phyloP scores from a whole-genome alignment of 116 monocot genomes.

The Dioscorea cayenensis region DNA sequence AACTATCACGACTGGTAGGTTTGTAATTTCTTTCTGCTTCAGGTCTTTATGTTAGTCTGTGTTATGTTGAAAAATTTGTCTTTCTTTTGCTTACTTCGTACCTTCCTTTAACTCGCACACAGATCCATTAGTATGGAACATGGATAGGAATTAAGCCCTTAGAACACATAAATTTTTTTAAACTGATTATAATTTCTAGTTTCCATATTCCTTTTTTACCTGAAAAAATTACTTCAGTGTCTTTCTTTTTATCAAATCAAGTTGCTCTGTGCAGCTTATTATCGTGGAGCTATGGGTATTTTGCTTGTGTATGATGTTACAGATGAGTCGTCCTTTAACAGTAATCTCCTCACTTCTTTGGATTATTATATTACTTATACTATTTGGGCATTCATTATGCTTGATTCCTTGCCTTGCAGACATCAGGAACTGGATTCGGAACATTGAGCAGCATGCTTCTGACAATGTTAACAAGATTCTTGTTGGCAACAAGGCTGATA shows the following conservation, averaged over 20 bases:
- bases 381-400: neutral
- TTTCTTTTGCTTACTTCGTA: neutral
- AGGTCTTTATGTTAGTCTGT: neutral
- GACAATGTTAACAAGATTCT: constrained; percentile 88
- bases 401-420: constrained; percentile 26
- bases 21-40: neutral
- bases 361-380: no score
- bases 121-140: neutral
- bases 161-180: no score
- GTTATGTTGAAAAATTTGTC: no score
- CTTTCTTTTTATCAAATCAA: neutral
- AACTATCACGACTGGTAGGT: constrained; percentile 86
- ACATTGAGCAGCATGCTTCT: constrained; percentile 90
- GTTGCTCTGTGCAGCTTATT: constrained; percentile 53
- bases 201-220: no score
- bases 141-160: no score
- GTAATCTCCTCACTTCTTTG: constrained; percentile 25
- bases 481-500: constrained; percentile 88
- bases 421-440: constrained; percentile 88
- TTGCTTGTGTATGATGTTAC: constrained; percentile 92
- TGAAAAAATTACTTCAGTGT: no score
- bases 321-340: constrained; percentile 85
- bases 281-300: constrained; percentile 91
- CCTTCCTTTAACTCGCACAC: neutral
- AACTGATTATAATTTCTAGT: no score